Base-by-base conservation (phyloP, 176 grass and related monocot genomes). In the Phoenix dactylifera region DNA sequence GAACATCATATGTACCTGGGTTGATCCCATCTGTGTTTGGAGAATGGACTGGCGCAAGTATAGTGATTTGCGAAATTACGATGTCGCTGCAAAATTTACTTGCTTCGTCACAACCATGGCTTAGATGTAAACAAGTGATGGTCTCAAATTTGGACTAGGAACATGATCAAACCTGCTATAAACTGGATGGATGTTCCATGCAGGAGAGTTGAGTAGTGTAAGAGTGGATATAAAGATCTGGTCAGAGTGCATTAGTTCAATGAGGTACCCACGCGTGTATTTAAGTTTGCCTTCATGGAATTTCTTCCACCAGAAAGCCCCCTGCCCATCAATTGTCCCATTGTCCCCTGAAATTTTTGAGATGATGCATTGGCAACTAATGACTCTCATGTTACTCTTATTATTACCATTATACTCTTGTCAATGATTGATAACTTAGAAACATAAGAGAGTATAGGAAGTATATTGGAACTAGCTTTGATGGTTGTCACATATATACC, bases 1-100 rank as follows among this genome's bases (percentile, higher is more conserved):
- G 35, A 44, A 0, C 35, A 44, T 10, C 12, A 19, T 5, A 18
- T 28, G 26, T 69, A 83, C 80, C 80, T 49, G 92, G 93, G 73
- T 97, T 97, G 73, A 97, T 91, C 54, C 87, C 93, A 68, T 97
- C 87, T 1, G 93, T 97, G 84, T 97, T 97, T 15, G 93, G 92
- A 0, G 92, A 97, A 19, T 16, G 59, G 5, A 74, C 60, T 1
- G 93, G 93, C 5, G 93, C 93, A 0, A 97, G 78, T 69, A 97
- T 97, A 18, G 93, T 88, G 4, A 97, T 71, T 2, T 80, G 58
- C n/a, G 69, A 64, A 17, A 97, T 63, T 3, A 92, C 76, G 18
- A 97, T 76, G 65, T 88, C 80, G 30, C 87, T 80, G 69, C 48
- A 59, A 58, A 16, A 18, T 50, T 15, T 18, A 55, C 62, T 49